These are phyloP conservation scores for Ilex aquifolium DNA, from an alignment of 257 asterid genomes.

Conservation along the genomic window DNA sequence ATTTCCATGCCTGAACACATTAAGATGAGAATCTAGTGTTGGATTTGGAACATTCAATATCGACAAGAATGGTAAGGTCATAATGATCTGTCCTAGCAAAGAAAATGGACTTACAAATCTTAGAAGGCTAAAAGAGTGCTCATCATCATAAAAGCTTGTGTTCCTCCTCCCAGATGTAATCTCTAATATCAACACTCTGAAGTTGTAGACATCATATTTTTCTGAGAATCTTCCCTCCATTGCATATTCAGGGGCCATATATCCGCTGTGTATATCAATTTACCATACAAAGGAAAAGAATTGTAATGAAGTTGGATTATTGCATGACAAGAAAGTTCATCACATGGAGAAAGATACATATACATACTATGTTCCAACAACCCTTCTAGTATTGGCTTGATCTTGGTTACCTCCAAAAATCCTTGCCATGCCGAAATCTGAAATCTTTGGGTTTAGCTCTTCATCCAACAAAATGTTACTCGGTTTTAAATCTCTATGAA, in stretches of 20 bases:
- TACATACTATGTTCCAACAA: slow-evolving; percentile 72
- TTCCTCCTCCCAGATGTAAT: slow-evolving; percentile 52
- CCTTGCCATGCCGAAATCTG: slow-evolving; percentile 68
- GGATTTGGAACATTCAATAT: background rate
- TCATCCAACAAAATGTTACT: slow-evolving; percentile 56
- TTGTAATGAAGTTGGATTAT: background rate
- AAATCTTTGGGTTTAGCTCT: slow-evolving; percentile 60
- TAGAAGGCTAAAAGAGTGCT: slow-evolving; percentile 48
- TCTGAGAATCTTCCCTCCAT: slow-evolving; percentile 50
- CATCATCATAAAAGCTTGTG: slow-evolving; percentile 38
- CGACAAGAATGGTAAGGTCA: background rate
- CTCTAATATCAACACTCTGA: slow-evolving; percentile 50
- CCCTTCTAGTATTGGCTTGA: slow-evolving; percentile 47
- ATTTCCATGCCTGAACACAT: slow-evolving; percentile 26
- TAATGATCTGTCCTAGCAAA: background rate
- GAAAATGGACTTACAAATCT: slow-evolving; percentile 43
- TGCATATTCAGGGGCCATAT: slow-evolving; percentile 72
- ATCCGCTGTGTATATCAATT: slow-evolving; percentile 34
- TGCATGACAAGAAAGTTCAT: background rate
- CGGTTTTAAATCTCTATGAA: slow-evolving; percentile 63
- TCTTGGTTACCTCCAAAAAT: slow-evolving; percentile 48
- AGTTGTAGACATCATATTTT: slow-evolving; percentile 46
- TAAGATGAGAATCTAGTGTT: background rate
- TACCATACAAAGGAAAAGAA: background rate
- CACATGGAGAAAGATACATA: background rate